Conservation (phyloP, 176 grass and related monocot species). For the Zea mays region DNA sequence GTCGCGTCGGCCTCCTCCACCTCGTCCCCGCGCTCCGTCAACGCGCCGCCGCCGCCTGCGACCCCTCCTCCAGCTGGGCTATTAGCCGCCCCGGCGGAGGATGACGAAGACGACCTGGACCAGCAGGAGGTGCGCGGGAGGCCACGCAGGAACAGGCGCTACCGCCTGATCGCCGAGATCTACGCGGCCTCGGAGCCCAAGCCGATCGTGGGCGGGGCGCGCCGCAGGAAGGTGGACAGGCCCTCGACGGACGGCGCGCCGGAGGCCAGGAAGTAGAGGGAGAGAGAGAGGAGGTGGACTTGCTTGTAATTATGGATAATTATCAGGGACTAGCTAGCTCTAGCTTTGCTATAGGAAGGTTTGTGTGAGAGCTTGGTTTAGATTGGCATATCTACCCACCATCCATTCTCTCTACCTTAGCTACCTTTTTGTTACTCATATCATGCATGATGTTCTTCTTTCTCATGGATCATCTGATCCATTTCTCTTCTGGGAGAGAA, state of each 20-base stretch:
- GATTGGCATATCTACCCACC: background rate
- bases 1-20: constrained; percentile 39
- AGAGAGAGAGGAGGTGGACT: background rate
- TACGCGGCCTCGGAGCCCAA: constrained; percentile 41
- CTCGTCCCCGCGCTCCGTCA: constrained; percentile 33
- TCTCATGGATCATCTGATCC: too few relatives aligned
- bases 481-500: background rate
- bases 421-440: background rate
- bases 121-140: constrained; percentile 48
- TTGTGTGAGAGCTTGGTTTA: background rate
- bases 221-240: constrained; percentile 27
- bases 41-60: background rate
- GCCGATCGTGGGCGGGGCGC: background rate
- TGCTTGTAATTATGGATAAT: constrained; percentile 43
- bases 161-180: constrained; percentile 54
- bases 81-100: background rate
- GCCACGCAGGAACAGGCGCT: constrained; percentile 51
- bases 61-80: background rate
- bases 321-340: constrained; percentile 32
- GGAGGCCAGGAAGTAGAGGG: background rate
- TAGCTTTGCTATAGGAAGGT: background rate
- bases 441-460: too few relatives aligned
- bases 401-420: background rate
- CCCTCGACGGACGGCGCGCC: background rate
- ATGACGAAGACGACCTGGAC: background rate